These are phyloP conservation scores for Cladosporium phlei DNA, from an alignment of 2,329 filamentous ascomycete genomes.

Conservation along the genomic window DNA sequence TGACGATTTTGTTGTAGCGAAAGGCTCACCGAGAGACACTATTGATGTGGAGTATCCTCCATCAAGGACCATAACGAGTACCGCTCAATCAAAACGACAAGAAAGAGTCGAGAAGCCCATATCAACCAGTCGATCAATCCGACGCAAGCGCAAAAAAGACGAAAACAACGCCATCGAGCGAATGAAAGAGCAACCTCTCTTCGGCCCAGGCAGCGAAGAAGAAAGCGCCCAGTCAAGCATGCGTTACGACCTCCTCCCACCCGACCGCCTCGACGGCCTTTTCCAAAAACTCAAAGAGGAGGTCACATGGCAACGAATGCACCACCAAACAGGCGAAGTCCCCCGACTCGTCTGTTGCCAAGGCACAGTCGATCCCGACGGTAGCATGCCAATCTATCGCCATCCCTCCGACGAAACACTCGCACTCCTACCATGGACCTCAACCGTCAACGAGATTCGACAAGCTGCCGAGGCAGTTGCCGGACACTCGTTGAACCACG, in stretches of 20 bases:
- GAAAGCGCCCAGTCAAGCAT: conserved; percentile 71
- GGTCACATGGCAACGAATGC: conserved; percentile 86
- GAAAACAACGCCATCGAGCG: background rate
- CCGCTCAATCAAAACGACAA: too few relatives aligned
- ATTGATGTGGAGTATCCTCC: too few relatives aligned
- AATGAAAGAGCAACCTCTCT: conserved; percentile 17
- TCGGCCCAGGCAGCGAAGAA: conserved; percentile 24
- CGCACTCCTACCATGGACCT: conserved; percentile 69
- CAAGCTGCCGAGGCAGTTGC: conserved; percentile 64
- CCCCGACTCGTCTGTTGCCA: conserved; percentile 89
- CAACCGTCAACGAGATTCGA: conserved; percentile 65
- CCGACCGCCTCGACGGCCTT: conserved; percentile 46
- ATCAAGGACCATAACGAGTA: too few relatives aligned
- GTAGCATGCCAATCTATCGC: conserved; percentile 82
- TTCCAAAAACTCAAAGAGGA: conserved; percentile 70
- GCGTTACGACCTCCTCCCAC: conserved; percentile 63
- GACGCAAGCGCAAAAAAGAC: background rate
- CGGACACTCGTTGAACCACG: conserved; percentile 83
- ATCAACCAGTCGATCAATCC: too few relatives aligned
- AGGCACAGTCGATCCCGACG: conserved; percentile 69
- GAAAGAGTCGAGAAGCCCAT: too few relatives aligned
- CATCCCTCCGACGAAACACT: conserved; percentile 88
- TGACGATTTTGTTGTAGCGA: too few relatives aligned
- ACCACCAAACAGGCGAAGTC: conserved; percentile 84
- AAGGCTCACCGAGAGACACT: too few relatives aligned